These are phyloP conservation scores for Rhodotorula mucilaginosa DNA, from an alignment of 1,284 basidiomycete genomes.

Conservation along the genomic window DNA sequence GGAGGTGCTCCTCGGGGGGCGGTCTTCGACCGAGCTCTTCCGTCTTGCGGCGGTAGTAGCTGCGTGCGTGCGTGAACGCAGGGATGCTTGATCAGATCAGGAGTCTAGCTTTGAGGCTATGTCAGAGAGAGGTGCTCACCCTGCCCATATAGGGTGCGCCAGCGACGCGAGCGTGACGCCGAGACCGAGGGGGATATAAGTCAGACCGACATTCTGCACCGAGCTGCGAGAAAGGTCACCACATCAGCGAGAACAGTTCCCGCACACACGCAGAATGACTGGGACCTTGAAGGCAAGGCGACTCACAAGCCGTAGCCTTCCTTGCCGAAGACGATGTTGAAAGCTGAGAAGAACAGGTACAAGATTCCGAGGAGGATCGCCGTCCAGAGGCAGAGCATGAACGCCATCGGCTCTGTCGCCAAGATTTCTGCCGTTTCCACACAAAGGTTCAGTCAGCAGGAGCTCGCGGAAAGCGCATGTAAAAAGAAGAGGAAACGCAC, in stretches of 20 bases:
- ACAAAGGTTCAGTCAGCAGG: background rate
- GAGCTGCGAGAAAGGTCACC: constrained; percentile 7
- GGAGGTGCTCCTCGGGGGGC: constrained; percentile 67
- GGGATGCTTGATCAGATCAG: no score
- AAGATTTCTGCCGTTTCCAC: constrained; percentile 59
- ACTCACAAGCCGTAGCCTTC: constrained; percentile 63
- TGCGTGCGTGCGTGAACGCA: background rate
- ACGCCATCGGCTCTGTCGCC: constrained; percentile 68
- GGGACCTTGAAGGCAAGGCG: background rate
- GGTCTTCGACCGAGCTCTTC: constrained; percentile 52
- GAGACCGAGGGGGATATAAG: constrained; percentile 69
- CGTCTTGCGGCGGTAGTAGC: constrained; percentile 45
- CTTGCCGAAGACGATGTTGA: constrained; percentile 65
- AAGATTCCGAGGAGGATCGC: constrained; percentile 69
- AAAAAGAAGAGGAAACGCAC: constrained; percentile 53
- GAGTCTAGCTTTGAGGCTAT: no score
- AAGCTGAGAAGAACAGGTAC: constrained; percentile 66
- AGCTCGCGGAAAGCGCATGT: background rate
- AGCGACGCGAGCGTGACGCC: constrained; percentile 62
- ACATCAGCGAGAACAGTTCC: background rate
- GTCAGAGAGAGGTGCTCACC: constrained; percentile 47
- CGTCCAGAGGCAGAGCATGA: constrained; percentile 63
- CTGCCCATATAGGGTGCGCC: constrained; percentile 65
- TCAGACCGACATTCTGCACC: constrained; percentile 59
- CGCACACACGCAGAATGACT: no score